Base-by-base conservation (phyloP, 306 rosid genomes). In the Vigna unguiculata region DNA sequence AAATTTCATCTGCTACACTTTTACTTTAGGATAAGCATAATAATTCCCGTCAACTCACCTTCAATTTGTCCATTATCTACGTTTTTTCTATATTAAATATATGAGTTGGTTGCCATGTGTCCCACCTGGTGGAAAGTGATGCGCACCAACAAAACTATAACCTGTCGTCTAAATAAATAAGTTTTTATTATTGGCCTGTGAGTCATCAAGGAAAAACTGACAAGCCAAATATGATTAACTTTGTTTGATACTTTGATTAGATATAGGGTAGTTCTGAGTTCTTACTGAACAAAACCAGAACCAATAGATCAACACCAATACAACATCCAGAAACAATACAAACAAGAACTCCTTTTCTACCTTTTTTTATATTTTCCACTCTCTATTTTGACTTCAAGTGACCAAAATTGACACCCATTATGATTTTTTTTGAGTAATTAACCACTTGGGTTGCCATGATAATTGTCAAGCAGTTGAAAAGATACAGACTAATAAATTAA, bases 71-170 rank as follows among this genome's bases (percentile, higher is more conserved):
- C 85, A 62, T 80, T 67, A 78, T 75, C 36, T 62, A 66, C 20
- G 40, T 28, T 68, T 63, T 77, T 46, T 65, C 64, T 64, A 82
- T 63, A 25, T 72, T 72, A 36, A 69, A 51, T 28, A 25, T 25
- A 28, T 48, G 63, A 87, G 72, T 78, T 77, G 48, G 73, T 74
- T 70, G 46, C 70, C 47, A 62, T 75, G 66, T 81, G 79, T 82
- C 79, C 81, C 87, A 66, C 78, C 70, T 76, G 63, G 17, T 59
- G 79, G 86, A 86, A 83, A 80, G 74, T 76, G 90, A 85, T 80
- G 58, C 51, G 72, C 86, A 80, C 75, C 58, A 61, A 49, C 73
- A 75, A 73, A 71, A 63, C 45, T 41, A 64, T 48, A 61, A 22
- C 55, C 28, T 21, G n/a, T 52, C 55, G n/a, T 52, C 55, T 75